phyloP scores from a whole-genome alignment of 2,329 filamentous ascomycete species.

The Aspergillus texensis region DNA sequence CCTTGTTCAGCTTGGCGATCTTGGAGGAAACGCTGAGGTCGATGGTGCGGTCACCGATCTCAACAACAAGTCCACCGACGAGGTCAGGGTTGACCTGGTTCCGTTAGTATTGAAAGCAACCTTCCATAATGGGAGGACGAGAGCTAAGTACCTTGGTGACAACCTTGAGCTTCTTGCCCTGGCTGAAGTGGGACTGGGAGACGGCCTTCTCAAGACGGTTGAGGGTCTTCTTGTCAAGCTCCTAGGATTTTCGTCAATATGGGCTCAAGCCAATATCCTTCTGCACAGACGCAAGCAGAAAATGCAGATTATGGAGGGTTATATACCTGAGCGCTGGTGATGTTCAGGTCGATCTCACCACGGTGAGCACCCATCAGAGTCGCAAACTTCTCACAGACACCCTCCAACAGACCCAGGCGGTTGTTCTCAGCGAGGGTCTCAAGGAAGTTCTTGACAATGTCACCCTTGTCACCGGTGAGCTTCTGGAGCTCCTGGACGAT shows the following conservation, averaged over 20 bases:
- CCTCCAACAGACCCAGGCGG: constrained; percentile 78
- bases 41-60: constrained; percentile 97
- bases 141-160: constrained; percentile 71
- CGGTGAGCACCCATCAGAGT: constrained; percentile 84
- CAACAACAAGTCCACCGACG: constrained; percentile 88
- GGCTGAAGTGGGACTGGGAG: constrained; percentile 83
- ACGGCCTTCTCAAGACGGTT: constrained; percentile 83
- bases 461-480: constrained; percentile 72
- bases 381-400: constrained; percentile 83
- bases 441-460: constrained; percentile 94
- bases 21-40: constrained; percentile 94
- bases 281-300: not conserved
- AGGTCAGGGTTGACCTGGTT: constrained; percentile 88
- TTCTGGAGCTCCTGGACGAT: constrained; percentile 89
- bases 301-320: not conserved
- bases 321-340: constrained; percentile 85
- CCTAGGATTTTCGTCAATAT: constrained; percentile 49
- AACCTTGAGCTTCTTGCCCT: constrained; percentile 98
- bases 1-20: constrained; percentile 99
- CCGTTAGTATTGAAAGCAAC: not conserved
- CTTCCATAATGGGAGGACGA: constrained; percentile 3
- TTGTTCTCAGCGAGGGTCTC: constrained; percentile 93
- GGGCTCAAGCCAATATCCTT: not conserved
- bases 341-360: constrained; percentile 89
- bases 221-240: constrained; percentile 85